phyloP scores from a whole-genome alignment of 1,139 yeast genomes.

The Candida sanyaensis region DNA sequence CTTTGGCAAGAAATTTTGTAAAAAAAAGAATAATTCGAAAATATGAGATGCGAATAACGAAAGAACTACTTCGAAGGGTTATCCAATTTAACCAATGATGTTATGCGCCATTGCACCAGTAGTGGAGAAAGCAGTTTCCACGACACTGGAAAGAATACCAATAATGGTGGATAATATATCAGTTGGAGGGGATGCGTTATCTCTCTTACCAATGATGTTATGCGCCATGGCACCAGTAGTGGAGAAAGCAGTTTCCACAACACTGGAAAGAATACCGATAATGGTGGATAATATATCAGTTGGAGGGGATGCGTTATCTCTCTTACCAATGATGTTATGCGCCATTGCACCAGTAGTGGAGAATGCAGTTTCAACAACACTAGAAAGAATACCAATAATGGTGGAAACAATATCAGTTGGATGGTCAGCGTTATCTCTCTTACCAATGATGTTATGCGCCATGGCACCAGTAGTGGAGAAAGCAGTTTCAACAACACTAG shows the following conservation, averaged over 20 bases:
- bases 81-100: slow-evolving; percentile 1
- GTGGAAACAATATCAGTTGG: slow-evolving; percentile 1
- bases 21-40: too few species aligned
- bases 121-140: neutral
- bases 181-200: neutral
- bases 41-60: too few species aligned
- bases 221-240: slow-evolving; percentile 1
- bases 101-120: slow-evolving; percentile 4
- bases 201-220: slow-evolving; percentile 4
- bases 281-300: neutral
- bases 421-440: neutral
- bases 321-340: slow-evolving; percentile 4
- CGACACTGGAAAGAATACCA: neutral
- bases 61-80: neutral
- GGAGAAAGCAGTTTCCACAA: neutral
- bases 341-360: neutral
- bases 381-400: slow-evolving; percentile 1
- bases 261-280: slow-evolving; percentile 1
- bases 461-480: neutral
- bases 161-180: slow-evolving; percentile 1
- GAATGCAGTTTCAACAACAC: neutral
- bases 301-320: neutral
- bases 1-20: too few species aligned
- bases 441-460: slow-evolving; percentile 4
- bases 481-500: slow-evolving; percentile 1